phyloP scores from a whole-genome alignment of 2,329 filamentous ascomycete species.

The Elsinoe batatas region DNA sequence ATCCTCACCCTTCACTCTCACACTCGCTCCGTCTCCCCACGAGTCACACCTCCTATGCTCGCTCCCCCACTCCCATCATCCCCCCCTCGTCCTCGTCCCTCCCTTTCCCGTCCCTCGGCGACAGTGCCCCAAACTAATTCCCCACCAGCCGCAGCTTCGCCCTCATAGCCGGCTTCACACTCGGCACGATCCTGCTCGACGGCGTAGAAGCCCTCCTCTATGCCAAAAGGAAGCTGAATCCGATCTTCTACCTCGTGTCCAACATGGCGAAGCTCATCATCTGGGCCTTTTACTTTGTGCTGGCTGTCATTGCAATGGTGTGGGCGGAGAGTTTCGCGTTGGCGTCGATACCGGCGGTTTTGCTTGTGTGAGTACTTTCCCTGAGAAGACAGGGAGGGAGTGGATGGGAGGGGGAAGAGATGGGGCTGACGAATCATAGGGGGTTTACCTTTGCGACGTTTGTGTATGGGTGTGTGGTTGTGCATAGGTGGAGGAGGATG shows the following conservation, averaged over 20 bases:
- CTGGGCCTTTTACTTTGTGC: slow-evolving; percentile 20
- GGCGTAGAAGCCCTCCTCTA: slow-evolving; percentile 22
- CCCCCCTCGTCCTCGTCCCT: not conserved
- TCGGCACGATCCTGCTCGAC: slow-evolving; percentile 21
- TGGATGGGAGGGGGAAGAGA: not conserved
- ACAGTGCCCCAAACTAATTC: not conserved
- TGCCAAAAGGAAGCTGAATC: slow-evolving; percentile 19
- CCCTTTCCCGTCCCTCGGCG: slow-evolving; percentile 12
- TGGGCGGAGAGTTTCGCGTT: slow-evolving; percentile 3
- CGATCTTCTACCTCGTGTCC: slow-evolving; percentile 19
- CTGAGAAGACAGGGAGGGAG: not conserved
- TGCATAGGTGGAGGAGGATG: not conserved
- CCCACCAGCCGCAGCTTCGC: slow-evolving; percentile 17
- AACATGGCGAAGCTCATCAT: slow-evolving; percentile 20
- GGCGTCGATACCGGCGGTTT: slow-evolving; percentile 19
- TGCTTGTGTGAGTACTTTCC: slow-evolving; percentile 29
- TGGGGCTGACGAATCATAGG: not conserved
- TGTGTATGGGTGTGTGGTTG: not conserved
- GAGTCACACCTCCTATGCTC: not conserved
- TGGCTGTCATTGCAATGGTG: slow-evolving; percentile 16
- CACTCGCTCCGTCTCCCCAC: too few relatives aligned
- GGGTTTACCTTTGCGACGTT: not conserved
- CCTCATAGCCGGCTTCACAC: slow-evolving; percentile 19
- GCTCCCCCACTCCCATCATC: not conserved
- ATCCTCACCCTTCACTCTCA: not conserved